Percentiles rank a stretch among this genome's conserved stretches.
phyloP scores from a whole-genome alignment of 2,329 filamentous ascomycete species.

The Cladosporium sp. region DNA sequence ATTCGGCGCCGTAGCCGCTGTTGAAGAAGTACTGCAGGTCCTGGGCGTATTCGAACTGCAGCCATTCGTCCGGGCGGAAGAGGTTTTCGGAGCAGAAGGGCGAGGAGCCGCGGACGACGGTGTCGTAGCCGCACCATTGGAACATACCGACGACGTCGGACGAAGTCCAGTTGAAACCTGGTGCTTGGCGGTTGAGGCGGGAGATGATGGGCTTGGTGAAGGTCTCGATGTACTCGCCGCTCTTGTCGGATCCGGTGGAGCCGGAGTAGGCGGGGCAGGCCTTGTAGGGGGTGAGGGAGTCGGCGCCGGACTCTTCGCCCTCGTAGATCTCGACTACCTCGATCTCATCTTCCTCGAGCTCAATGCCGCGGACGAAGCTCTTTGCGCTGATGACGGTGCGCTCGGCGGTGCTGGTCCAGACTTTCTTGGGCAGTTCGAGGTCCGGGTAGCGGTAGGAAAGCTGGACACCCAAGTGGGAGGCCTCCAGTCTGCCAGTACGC shows the following conservation, averaged over 20 bases:
- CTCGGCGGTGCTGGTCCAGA: constrained; percentile 62
- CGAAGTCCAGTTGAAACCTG: constrained; percentile 58
- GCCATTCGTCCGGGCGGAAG: constrained; percentile 58
- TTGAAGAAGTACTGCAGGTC: constrained; percentile 68
- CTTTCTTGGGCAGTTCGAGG: constrained; percentile 48
- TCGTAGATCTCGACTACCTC: constrained; percentile 54
- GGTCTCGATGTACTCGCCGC: constrained; percentile 33
- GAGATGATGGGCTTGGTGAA: constrained; percentile 60
- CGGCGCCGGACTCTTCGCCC: constrained; percentile 52
- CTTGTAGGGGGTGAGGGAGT: constrained; percentile 60
- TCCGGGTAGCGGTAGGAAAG: constrained; percentile 55
- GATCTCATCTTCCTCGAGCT: constrained; percentile 50
- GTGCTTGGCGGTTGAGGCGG: constrained; percentile 50
- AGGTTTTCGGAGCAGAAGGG: constrained; percentile 58
- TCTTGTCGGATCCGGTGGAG: constrained; percentile 52
- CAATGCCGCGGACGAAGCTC: constrained; percentile 54
- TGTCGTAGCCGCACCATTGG: constrained; percentile 68
- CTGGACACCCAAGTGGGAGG: constrained; percentile 54
- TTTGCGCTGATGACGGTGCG: constrained; percentile 55
- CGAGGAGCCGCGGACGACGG: constrained; percentile 59
- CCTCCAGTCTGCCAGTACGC: constrained; percentile 56
- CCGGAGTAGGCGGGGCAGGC: constrained; percentile 59
- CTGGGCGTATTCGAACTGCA: constrained; percentile 62
- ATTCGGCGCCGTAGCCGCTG: constrained; percentile 56
- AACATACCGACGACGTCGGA: constrained; percentile 61